Conservation (phyloP, 495 filamentous ascomycete species). For the Collariella sp. region DNA sequence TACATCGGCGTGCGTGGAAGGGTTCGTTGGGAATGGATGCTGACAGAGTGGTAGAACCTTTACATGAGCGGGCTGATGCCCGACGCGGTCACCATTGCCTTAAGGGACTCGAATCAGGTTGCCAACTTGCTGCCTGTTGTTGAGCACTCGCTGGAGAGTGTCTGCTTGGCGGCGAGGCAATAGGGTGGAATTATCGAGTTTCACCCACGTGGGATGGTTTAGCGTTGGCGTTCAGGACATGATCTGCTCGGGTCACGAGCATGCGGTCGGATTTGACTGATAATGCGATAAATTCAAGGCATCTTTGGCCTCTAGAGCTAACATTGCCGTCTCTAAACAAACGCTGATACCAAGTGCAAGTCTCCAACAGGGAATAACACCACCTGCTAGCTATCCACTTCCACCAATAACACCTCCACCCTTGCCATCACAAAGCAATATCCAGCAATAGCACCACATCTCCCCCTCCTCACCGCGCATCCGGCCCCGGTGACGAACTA, state of each 20-base stretch:
- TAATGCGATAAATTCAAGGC: neutral
- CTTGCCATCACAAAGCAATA: neutral
- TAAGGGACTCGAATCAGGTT: conserved; percentile 77
- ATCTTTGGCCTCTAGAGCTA: neutral
- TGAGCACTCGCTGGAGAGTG: conserved; percentile 44
- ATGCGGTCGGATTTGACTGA: neutral
- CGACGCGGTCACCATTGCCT: conserved; percentile 65
- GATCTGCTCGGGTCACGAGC: neutral
- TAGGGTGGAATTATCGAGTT: neutral
- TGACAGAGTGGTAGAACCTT: conserved; percentile 47
- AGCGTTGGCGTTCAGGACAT: neutral
- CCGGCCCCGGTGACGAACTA: conserved; percentile 27
- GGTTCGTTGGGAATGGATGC: neutral
- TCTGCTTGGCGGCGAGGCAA: conserved; percentile 25
- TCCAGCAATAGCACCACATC: neutral
- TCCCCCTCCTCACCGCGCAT: conserved; percentile 24
- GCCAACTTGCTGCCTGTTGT: conserved; percentile 64
- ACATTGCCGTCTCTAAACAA: neutral
- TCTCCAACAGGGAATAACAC: neutral
- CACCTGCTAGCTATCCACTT: neutral
- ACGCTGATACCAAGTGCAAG: conserved; percentile 12
- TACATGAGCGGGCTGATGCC: conserved; percentile 48
- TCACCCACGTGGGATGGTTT: neutral
- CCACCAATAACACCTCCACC: neutral
- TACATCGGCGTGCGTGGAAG: conserved; percentile 12